Percentiles rank a stretch among this genome's conserved stretches.
These are phyloP conservation scores for Phytophthora agathidicida DNA, from an alignment of 352 stramenopile genomes.

Conservation along the genomic window DNA sequence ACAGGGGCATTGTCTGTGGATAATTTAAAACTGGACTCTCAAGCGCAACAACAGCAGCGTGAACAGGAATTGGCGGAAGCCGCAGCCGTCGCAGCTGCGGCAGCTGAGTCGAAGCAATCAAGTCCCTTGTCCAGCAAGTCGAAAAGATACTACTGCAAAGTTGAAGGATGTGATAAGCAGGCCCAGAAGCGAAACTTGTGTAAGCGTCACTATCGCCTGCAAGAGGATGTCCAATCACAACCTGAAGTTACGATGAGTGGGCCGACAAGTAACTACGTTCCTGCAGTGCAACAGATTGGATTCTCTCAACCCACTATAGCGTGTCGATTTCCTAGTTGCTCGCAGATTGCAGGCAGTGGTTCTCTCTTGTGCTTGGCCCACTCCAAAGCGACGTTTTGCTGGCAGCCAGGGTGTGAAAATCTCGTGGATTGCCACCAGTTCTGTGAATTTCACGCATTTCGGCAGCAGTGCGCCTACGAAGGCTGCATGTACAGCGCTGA, in stretches of 20 bases:
- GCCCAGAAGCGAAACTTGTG: constrained; percentile 66
- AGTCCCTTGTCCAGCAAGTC: constrained; percentile 29
- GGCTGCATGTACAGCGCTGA: constrained; percentile 49
- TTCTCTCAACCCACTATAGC: constrained; percentile 3
- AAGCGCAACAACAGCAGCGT: constrained; percentile 27
- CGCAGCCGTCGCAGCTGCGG: constrained; percentile 19
- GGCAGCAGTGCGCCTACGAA: constrained; percentile 63
- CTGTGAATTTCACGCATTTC: constrained; percentile 62
- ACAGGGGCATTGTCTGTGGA: constrained; percentile 62
- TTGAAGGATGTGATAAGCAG: constrained; percentile 66
- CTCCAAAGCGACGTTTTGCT: constrained; percentile 61
- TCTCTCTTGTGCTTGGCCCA: constrained; percentile 54
- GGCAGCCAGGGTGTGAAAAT: constrained; percentile 64
- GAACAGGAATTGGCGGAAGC: constrained; percentile 28
- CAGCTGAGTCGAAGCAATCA: constrained; percentile 16
- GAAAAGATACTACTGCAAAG: constrained; percentile 77
- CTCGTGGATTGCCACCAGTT: constrained; percentile 58
- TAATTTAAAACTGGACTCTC: constrained; percentile 57
- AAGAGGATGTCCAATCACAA: constrained; percentile 27
- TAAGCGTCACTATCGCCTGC: constrained; percentile 66
- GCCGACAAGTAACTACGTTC: background rate
- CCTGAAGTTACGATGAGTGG: constrained; percentile 6
- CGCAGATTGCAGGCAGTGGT: constrained; percentile 29
- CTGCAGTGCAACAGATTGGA: constrained; percentile 1
- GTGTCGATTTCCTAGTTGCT: constrained; percentile 56